Evolutionary conservation across 352 stramenopile genomes (phyloP), one percentile per base, ranked within the genome.

Genomic region (Globisporangium splendens): DNA sequence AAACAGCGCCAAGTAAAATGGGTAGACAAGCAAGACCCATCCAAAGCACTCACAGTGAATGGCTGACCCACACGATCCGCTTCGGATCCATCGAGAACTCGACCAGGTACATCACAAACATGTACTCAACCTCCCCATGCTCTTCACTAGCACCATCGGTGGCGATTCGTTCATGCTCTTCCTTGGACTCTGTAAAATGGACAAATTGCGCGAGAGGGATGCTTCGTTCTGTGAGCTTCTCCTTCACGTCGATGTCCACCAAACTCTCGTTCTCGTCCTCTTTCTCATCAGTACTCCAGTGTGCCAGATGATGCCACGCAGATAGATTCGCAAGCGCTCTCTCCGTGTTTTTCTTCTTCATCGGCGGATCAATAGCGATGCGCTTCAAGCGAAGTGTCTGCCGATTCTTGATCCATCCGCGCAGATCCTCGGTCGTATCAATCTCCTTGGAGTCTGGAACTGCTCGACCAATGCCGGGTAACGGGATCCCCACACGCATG

Each of bases 41-140:
- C 24, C 28, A 35, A 35, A 35, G 28, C 10, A 74, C 79, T 38
- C 77, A 89, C 79, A 89, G 56, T 0, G 71, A 83, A 35, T 87
- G 79, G 49, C 75, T 85, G 53, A 90, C 75, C 80, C 80, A 90
- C 46, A 87, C 76, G 18, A 77, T 63, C 21, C 75, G 73, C 51
- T 60, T 73, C 15, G 74, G 76, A 28, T 90, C 76, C 59, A 87
- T 73, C 21, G 77, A 90, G 48, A 83, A 87, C 51, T 90, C 80
- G 20, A 88, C 77, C 1, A 90, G 66, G 41, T 86, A 88, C 66
- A 86, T 70, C n/a, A 69, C 76, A 14, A 83, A 81, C 31, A 69
- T 66, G 24, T 69, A 59, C 44, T 85, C 75, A 48, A 79, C 68
- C 1, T 60, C 55, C 22, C 65, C 47, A 1, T 50, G 22, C 15